Evolutionary conservation across 2,329 filamentous ascomycete genomes (phyloP).

Genomic region (Ophiocordyceps camponoti-rufipedis): DNA sequence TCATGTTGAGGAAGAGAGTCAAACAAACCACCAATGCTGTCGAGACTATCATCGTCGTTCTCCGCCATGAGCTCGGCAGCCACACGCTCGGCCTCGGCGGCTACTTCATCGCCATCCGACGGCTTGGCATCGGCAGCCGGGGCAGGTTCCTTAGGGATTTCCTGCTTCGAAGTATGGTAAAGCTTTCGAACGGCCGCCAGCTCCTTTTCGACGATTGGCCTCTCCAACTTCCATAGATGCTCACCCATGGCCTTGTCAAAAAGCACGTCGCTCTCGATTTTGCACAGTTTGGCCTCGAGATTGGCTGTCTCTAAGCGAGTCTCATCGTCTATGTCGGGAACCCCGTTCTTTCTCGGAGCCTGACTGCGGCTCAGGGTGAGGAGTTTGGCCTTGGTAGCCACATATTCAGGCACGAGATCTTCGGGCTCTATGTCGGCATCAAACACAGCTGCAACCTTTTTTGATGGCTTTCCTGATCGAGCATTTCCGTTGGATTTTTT

Average conservation of each 20-base stretch:
- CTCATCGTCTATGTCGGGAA: slow-evolving; percentile 4
- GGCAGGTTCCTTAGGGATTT: slow-evolving; percentile 5
- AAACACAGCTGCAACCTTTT: slow-evolving; percentile 29
- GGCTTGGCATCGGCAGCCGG: slow-evolving; percentile 14
- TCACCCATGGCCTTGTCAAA: slow-evolving; percentile 53
- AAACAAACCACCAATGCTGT: slow-evolving; percentile 33
- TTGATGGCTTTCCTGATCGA: slow-evolving; percentile 12
- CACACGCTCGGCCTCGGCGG: slow-evolving; percentile 37
- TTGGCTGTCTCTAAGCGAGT: slow-evolving; percentile 36
- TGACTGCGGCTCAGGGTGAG: slow-evolving; percentile 26
- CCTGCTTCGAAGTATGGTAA: slow-evolving; percentile 7
- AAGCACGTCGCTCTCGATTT: slow-evolving; percentile 60
- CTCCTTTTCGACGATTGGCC: slow-evolving; percentile 42
- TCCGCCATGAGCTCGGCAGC: slow-evolving; percentile 40
- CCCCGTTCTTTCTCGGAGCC: slow-evolving; percentile 3
- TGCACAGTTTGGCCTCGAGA: slow-evolving; percentile 53
- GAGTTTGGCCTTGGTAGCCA: slow-evolving; percentile 55
- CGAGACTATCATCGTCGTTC: slow-evolving; percentile 33
- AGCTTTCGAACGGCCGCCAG: slow-evolving; percentile 29
- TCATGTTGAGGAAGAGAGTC: slow-evolving; percentile 41
- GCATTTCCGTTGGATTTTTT: slow-evolving; percentile 6
- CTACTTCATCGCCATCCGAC: slow-evolving; percentile 19
- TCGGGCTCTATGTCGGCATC: slow-evolving; percentile 61
- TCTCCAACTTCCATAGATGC: slow-evolving; percentile 42
- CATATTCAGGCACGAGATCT: slow-evolving; percentile 54